Evolutionary conservation across 768 basidiomycete species (phyloP).

Genomic region (Arthromyces matolae): DNA sequence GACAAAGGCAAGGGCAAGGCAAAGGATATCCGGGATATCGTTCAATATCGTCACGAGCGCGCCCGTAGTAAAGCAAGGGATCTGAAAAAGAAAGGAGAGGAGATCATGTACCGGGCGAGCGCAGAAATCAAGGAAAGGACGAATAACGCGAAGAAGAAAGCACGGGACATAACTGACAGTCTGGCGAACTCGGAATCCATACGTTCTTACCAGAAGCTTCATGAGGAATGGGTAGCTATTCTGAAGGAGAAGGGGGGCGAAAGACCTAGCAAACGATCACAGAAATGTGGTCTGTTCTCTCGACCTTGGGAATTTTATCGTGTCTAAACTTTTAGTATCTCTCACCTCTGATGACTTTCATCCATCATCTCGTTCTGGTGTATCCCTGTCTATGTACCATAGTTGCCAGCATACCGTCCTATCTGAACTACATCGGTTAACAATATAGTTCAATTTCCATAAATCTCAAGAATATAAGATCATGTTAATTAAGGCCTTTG

Average conservation of each 20-base stretch:
- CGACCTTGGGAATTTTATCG: slow-evolving; percentile 12
- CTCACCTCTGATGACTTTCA: slow-evolving; percentile 2
- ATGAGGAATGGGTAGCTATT: slow-evolving; percentile 28
- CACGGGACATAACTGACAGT: slow-evolving; percentile 25
- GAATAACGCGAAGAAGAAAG: slow-evolving; percentile 18
- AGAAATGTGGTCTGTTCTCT: slow-evolving; percentile 7
- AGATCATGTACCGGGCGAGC: slow-evolving; percentile 41
- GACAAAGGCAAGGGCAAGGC: slow-evolving; percentile 48
- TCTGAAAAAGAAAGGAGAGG: slow-evolving; percentile 45
- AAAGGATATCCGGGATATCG: slow-evolving; percentile 38
- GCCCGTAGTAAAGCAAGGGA: slow-evolving; percentile 53
- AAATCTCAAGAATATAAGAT: too few relatives aligned
- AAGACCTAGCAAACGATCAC: slow-evolving; percentile 2
- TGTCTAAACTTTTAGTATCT: not conserved
- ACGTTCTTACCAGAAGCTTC: slow-evolving; percentile 29
- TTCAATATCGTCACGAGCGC: slow-evolving; percentile 46
- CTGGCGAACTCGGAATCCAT: slow-evolving; percentile 31
- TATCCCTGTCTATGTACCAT: not conserved
- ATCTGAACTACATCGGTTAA: too few relatives aligned
- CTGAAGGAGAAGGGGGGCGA: slow-evolving; percentile 19
- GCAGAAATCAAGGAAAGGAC: slow-evolving; percentile 40
- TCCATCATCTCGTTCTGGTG: not conserved
- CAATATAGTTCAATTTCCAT: too few relatives aligned
- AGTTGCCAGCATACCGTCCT: too few relatives aligned
- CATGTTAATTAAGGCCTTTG: too few relatives aligned